Evolutionary conservation across 2,329 filamentous ascomycete species (phyloP).

Genomic region (Aspergillus nomiae): DNA sequence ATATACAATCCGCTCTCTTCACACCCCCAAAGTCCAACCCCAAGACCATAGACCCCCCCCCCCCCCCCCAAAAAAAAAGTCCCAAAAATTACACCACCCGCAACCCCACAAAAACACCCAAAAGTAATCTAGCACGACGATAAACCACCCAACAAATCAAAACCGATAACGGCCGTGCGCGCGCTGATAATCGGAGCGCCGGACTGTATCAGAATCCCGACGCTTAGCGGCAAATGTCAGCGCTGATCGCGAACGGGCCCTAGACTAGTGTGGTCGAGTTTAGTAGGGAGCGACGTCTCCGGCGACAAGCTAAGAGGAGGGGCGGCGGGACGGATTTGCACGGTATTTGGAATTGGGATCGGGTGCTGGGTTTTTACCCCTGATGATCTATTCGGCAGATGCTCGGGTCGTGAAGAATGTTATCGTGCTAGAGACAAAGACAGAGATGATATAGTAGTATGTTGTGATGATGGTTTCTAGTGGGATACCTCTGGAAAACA

Average conservation of each 20-base stretch:
- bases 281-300: not conserved
- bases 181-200: not conserved
- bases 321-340: not conserved
- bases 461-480: not conserved
- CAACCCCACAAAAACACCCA: not conserved
- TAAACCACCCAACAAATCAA: not conserved
- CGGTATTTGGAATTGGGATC: not conserved
- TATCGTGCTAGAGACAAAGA: not conserved
- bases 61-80: too few species aligned
- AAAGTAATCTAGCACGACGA: not conserved
- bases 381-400: not conserved
- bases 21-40: not conserved
- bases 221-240: conserved; percentile 1
- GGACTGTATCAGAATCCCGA: conserved; percentile 6
- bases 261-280: not conserved
- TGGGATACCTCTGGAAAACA: not conserved
- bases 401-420: not conserved
- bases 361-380: not conserved
- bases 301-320: not conserved
- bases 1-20: not conserved
- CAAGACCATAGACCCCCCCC: too few species aligned
- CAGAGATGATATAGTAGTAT: not conserved
- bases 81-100: too few species aligned
- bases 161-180: not conserved
- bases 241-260: conserved; percentile 6